Evolutionary conservation across 352 stramenopile species (phyloP), one percentile per base, ranked within the genome.

Genomic region (Thalassiosira exigua): DNA sequence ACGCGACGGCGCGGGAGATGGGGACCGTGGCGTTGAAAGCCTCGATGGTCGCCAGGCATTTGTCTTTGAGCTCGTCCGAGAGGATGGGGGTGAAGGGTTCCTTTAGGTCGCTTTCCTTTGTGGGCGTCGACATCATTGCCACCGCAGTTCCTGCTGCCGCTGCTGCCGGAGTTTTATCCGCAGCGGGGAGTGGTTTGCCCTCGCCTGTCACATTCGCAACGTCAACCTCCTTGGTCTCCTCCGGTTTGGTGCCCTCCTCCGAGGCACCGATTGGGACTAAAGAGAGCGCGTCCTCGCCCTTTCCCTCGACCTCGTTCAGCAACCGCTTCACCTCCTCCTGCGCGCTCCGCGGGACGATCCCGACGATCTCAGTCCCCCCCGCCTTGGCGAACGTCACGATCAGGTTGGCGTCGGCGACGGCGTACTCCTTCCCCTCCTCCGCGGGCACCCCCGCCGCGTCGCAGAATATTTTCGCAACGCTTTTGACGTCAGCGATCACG

Each of bases 301-400:
- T 76, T 7, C 62, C 76, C 12, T 54, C 30, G 32, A 74, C 56
- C 46, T 82, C 79, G n/a, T 58, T 76, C 52, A 56, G n/a, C 66
- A 83, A 53, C 22, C 56, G 21, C 33, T 79, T 72, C 2, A 66
- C 69, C 46, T 87, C 69, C 39, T 69, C 39, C 41, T 75, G 30
- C 27, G 90, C 36, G 4, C 71, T 68, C 61, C 27, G 84, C 27
- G 84, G 80, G 1, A 81, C 69, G 46, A 79, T 58, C 17, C 79
- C 84, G 26, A 91, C 79, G 42, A 93, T 74, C 59, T 98, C 96
- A 58, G 95, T 87, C 11, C 95, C 95, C 1, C 94, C 95, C 0
- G 92, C 87, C 78, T 98, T 98, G 54, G 95, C 95, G 88, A 98
- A 98, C 57, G 93, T 96, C 68, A 98, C 94, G 12, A 98, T 90